Evolutionary conservation across 2,329 filamentous ascomycete genomes (phyloP).

Genomic region (Colletotrichum noveboracense): DNA sequence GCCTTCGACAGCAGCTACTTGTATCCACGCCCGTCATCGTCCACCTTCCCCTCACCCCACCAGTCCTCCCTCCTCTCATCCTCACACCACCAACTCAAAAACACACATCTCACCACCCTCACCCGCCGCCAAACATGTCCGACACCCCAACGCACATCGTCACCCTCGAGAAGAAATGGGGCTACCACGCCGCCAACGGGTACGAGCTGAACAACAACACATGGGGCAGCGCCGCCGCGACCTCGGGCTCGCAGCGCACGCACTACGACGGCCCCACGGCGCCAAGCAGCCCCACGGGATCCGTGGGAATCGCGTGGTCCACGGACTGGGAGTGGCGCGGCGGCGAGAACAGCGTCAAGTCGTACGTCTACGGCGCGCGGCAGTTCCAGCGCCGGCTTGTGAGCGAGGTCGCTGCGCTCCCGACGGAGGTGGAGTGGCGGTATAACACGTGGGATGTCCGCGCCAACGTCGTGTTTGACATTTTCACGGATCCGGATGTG

Average conservation of each 20-base stretch:
- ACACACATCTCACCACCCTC: not conserved
- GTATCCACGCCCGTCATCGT: not conserved
- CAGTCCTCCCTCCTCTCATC: not conserved
- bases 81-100: not conserved
- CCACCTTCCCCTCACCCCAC: not conserved
- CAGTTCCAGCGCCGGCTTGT: slow-evolving; percentile 35
- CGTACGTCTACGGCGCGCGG: slow-evolving; percentile 45
- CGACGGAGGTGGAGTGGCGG: slow-evolving; percentile 38
- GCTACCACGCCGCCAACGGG: slow-evolving; percentile 32
- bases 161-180: slow-evolving; percentile 32
- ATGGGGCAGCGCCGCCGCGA: slow-evolving; percentile 41
- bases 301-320: slow-evolving; percentile 40
- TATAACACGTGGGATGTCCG: slow-evolving; percentile 56
- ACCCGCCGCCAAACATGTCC: slow-evolving; percentile 23
- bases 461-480: slow-evolving; percentile 66
- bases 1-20: not conserved
- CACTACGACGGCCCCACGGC: slow-evolving; percentile 38
- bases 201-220: slow-evolving; percentile 46
- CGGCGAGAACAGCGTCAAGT: slow-evolving; percentile 44
- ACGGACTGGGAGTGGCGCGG: slow-evolving; percentile 48
- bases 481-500: slow-evolving; percentile 57
- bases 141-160: slow-evolving; percentile 8
- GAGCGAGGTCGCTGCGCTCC: slow-evolving; percentile 36
- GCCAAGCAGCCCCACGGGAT: slow-evolving; percentile 27
- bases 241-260: slow-evolving; percentile 47